These are phyloP conservation scores for Zygoascus biomembranicola DNA, from an alignment of 805 yeast species.

Conservation along the genomic window DNA sequence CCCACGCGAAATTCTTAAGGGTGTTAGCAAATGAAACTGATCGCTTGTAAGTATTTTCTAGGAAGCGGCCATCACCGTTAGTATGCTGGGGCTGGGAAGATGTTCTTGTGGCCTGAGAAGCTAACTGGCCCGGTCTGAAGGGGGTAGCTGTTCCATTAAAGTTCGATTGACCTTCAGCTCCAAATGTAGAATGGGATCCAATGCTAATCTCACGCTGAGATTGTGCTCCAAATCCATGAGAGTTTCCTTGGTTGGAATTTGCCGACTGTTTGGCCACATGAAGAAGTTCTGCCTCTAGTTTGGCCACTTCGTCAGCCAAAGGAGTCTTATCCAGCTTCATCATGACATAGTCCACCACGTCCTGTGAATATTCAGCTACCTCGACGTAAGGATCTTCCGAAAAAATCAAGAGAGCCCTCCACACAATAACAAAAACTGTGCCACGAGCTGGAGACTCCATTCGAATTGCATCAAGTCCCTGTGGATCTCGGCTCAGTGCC, in stretches of 20 bases:
- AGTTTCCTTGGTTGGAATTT: background rate
- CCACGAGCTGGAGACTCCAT: conserved; percentile 75
- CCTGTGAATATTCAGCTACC: conserved; percentile 63
- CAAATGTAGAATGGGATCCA: background rate
- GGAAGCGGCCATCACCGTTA: conserved; percentile 2
- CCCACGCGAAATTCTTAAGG: conserved; percentile 14
- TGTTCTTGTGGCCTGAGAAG: background rate
- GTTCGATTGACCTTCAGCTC: background rate
- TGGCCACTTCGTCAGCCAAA: conserved; percentile 53
- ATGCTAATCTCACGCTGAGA: background rate
- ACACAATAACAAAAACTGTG: conserved; percentile 72
- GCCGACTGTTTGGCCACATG: background rate
- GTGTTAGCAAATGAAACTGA: conserved; percentile 21
- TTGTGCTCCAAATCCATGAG: background rate
- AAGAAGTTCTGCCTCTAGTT: conserved; percentile 21
- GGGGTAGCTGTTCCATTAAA: background rate
- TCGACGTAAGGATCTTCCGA: conserved; percentile 86
- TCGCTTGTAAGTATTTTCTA: conserved; percentile 15
- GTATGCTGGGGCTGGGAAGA: background rate
- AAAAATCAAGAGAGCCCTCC: conserved; percentile 75
- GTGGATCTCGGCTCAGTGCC: conserved; percentile 46
- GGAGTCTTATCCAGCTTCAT: conserved; percentile 56
- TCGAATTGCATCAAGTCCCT: conserved; percentile 52
- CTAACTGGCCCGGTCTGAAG: background rate
- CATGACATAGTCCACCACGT: conserved; percentile 66